phyloP scores from a whole-genome alignment of 148 eudicot genomes.

The Pharnaceum exiguum region DNA sequence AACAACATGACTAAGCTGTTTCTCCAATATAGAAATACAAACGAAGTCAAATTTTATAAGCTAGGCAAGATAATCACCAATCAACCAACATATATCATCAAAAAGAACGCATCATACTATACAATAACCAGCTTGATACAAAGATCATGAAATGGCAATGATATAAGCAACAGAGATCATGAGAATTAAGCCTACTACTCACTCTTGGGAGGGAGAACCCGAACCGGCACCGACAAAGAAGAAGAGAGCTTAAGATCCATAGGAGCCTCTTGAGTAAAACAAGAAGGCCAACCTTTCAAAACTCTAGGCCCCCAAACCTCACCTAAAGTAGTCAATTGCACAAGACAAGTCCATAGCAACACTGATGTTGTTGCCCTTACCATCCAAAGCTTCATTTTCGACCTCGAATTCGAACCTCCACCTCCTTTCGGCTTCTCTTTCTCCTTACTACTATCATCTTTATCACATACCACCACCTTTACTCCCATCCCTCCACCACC shows the following conservation, averaged over 20 bases:
- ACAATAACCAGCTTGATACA: constrained; percentile 3
- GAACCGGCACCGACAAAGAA: constrained; percentile 31
- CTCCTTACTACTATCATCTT: constrained; percentile 27
- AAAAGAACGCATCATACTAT: too few species aligned
- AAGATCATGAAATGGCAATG: neutral
- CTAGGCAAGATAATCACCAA: constrained; percentile 5
- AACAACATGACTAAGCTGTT: neutral
- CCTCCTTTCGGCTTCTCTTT: constrained; percentile 21
- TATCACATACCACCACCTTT: constrained; percentile 34
- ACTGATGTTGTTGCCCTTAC: constrained; percentile 61
- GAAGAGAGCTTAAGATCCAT: constrained; percentile 41
- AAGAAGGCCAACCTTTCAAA: constrained; percentile 80
- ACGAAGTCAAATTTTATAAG: neutral
- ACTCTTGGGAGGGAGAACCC: constrained; percentile 85
- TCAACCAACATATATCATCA: too few species aligned
- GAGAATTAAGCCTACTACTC: constrained; percentile 23
- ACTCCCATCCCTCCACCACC: constrained; percentile 35
- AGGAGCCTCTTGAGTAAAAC: constrained; percentile 44
- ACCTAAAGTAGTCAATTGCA: constrained; percentile 63
- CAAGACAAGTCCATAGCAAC: constrained; percentile 74
- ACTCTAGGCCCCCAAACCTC: constrained; percentile 78
- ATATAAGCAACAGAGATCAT: neutral
- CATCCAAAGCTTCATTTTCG: constrained; percentile 70
- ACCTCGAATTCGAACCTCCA: constrained; percentile 25
- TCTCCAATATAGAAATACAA: neutral